Percentiles rank a stretch among this genome's conserved stretches.
These are phyloP conservation scores for Emergomyces pasteurianus DNA, from an alignment of 2,329 filamentous ascomycete genomes.

Conservation along the genomic window DNA sequence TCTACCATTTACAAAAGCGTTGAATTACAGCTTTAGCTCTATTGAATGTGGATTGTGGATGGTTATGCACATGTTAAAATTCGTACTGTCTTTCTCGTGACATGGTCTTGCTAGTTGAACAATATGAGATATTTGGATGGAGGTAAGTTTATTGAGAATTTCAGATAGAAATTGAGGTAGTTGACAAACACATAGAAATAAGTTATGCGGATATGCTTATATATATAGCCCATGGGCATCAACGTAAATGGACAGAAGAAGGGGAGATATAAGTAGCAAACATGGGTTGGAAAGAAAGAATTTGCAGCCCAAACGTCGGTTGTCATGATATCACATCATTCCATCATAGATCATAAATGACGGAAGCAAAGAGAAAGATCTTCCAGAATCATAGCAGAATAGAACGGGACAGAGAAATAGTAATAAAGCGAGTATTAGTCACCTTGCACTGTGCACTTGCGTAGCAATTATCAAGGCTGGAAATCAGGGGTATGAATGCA, in stretches of 20 bases:
- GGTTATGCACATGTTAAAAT: not conserved
- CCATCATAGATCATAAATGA: not conserved
- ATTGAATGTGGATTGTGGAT: not conserved
- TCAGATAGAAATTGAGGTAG: not conserved
- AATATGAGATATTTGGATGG: no score
- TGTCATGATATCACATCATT: not conserved
- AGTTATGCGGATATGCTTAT: not conserved
- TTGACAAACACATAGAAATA: no score
- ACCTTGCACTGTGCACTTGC: no score
- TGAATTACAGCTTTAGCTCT: no score
- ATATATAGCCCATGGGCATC: not conserved
- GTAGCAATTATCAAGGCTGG: not conserved
- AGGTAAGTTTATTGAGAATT: not conserved
- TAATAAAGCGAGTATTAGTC: not conserved
- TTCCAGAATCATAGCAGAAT: not conserved
- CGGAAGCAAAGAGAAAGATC: not conserved
- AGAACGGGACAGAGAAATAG: not conserved
- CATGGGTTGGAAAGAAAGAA: no score
- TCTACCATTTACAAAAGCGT: not conserved
- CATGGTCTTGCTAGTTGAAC: not conserved
- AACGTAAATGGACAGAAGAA: not conserved
- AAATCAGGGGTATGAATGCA: not conserved
- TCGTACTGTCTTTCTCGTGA: not conserved
- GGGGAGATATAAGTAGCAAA: not conserved
- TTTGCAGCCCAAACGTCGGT: not conserved